Base-by-base conservation (phyloP, 2,329 filamentous ascomycete genomes). In the Aspergillus aculeatinus region DNA sequence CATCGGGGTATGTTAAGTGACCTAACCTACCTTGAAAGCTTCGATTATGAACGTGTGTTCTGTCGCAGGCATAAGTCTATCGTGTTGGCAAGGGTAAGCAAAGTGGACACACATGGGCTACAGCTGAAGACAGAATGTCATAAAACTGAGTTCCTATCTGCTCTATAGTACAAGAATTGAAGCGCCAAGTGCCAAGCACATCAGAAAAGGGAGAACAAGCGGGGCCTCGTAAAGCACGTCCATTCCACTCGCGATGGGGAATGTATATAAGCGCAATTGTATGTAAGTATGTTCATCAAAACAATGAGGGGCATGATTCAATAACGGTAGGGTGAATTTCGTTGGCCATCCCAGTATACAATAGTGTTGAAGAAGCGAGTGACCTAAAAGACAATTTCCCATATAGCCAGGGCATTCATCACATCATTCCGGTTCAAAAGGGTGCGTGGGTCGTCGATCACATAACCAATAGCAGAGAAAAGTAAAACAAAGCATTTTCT, bases 401-500 rank as follows among this genome's bases (percentile, higher is more conserved):
- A 44, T 19, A 19, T n/a, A n/a, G 16, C 39, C 39, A n/a, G 39
- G 39, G 14, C 39, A 19, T 16, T 44, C 39, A 44, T 44, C 39
- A 44, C 39, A 44, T 44, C 39, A 19, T 44, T 16, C 39, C 39
- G 39, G 39, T 44, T 44, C 39, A 44, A 44, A 44, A 44, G 6
- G 39, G 16, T 44, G 39, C 6, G 39, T 44, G 39, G 14, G 39
- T 44, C 39, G 39, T 44, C 39, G 57, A 61, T 62, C 63, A 63
- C 62, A 63, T 60, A 58, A 59, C 55, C 39, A 39, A 58, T 39
- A 60, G 60, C 56, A 56, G 64, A 60, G 57, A 35, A 48, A 59
- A 58, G 56, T 58, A 60, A 66, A 67, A 44, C 3, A 44, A 19
- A 16, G 39, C 16, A 19, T 65, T 58, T 67, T 64, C 64, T 63